These are phyloP conservation scores for Chondrus crispus DNA, from an alignment of 23 red algal genomes.

Conservation along the genomic window DNA sequence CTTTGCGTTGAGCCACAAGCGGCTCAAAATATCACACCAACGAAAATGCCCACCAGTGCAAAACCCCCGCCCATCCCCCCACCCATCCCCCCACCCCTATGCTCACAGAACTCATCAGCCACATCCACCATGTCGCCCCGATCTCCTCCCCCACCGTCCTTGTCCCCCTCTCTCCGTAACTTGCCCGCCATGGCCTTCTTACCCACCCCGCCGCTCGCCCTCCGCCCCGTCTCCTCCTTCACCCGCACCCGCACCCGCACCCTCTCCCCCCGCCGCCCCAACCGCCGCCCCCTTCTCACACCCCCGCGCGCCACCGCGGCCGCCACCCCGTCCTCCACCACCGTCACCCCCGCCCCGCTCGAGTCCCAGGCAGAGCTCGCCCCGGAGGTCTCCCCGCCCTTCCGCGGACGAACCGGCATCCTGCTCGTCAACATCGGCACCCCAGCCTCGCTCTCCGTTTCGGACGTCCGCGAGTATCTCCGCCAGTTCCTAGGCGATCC, in stretches of 20 bases:
- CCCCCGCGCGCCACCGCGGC: neutral
- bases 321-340: neutral
- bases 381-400: slow-evolving; percentile 56
- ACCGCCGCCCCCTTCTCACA: neutral
- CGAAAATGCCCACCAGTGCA: too few species aligned
- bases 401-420: slow-evolving; percentile 80
- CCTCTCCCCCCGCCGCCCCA: neutral
- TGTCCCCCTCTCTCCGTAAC: neutral
- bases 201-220: neutral
- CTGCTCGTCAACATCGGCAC: slow-evolving; percentile 96
- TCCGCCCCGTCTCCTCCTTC: neutral
- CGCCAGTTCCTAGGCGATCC: slow-evolving; percentile 94
- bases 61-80: too few species aligned
- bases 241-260: neutral
- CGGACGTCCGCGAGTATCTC: slow-evolving; percentile 96
- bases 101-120: neutral
- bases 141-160: neutral
- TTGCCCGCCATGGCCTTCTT: neutral
- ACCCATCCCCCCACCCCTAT: neutral
- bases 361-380: slow-evolving; percentile 44
- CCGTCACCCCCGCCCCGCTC: neutral
- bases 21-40: too few species aligned
- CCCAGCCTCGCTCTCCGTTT: slow-evolving; percentile 58
- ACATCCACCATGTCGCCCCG: neutral
- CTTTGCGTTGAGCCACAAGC: too few species aligned